Evolutionary conservation across 495 filamentous ascomycete species (phyloP).

Genomic region (Neurospora discreta): DNA sequence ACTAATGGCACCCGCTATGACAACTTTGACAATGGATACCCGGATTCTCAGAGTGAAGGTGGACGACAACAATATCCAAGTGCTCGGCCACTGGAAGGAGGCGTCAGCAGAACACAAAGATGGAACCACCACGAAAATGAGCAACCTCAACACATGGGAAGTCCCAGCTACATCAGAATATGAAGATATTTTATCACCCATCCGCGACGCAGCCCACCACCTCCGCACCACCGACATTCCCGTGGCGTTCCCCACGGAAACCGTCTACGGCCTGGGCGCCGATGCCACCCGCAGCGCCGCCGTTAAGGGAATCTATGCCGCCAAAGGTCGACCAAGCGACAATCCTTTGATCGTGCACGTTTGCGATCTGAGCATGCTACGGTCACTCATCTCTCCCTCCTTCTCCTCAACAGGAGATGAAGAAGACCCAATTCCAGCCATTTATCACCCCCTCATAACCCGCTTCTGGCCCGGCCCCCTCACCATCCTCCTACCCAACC

Average conservation of each 20-base stretch:
- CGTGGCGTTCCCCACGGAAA: constrained; percentile 96
- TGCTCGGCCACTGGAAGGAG: constrained; percentile 14
- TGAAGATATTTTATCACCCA: constrained; percentile 6
- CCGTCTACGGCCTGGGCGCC: constrained; percentile 91
- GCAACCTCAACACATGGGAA: constrained; percentile 11
- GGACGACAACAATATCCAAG: constrained; percentile 2
- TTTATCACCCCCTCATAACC: constrained; percentile 72
- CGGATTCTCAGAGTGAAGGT: constrained; percentile 21
- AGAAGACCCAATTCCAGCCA: constrained; percentile 52
- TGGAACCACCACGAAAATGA: neutral
- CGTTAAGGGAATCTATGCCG: constrained; percentile 84
- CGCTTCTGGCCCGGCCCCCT: constrained; percentile 92
- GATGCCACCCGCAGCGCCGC: constrained; percentile 72
- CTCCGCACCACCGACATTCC: constrained; percentile 56
- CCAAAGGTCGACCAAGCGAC: constrained; percentile 82
- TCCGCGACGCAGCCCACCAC: constrained; percentile 45
- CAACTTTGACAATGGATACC: constrained; percentile 18
- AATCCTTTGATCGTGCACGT: constrained; percentile 95
- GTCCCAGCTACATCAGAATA: constrained; percentile 1
- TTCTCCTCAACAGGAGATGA: neutral
- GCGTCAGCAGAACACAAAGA: neutral
- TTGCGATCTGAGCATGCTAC: constrained; percentile 68
- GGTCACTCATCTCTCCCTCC: constrained; percentile 38
- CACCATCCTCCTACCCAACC: constrained; percentile 81
- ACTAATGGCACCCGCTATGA: neutral